Evolutionary conservation across 1,284 basidiomycete species (phyloP), one percentile per base, ranked within the genome.

Genomic region (Puccinia horiana): DNA sequence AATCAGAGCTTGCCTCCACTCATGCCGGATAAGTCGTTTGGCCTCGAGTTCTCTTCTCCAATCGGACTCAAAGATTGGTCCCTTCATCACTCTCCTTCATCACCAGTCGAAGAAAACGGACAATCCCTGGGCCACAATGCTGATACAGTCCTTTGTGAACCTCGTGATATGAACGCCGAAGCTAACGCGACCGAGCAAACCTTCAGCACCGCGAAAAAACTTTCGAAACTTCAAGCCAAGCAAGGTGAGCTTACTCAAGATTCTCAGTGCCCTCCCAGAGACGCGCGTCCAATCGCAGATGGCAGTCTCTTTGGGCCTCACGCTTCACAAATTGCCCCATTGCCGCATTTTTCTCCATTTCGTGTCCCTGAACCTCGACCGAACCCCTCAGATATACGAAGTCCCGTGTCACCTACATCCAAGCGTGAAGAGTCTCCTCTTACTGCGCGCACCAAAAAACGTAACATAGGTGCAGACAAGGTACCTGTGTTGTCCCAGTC

Each of bases 11-110:
- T 65, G n/a, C n/a, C 58, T 8, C 76, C 40, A 29, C 52, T 54
- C 29, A 29, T 44, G 52, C 72, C 72, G 6, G 54, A 54, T 29
- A 8, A 75, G 52, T 75, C 72, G n/a, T 77, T 77, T 44, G 76
- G 58, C 9, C 58, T 77, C 12, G 58, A 63, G 14, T 77, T 77
- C 58, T 65, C 76, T 26, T 77, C 76, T 47, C 76, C 76, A 40
- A 32, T 77, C 37, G 54, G 58, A 44, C 12, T 75, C 18, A 75
- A 54, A n/a, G 72, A 75, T n/a, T 75, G 44, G 72, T 70, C 67
- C 37, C 40, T 70, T 44, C 67, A 70, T 70, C 67, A 70, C 40
- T 70, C 40, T 35, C 40, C 67, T 70, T 26, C n/a, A 42, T n/a
- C 56, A 23, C 20, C 56, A 29, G 9, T 11, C 18, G 35, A 29